phyloP scores from a whole-genome alignment of 148 eudicot species.

The Cornus florida region DNA sequence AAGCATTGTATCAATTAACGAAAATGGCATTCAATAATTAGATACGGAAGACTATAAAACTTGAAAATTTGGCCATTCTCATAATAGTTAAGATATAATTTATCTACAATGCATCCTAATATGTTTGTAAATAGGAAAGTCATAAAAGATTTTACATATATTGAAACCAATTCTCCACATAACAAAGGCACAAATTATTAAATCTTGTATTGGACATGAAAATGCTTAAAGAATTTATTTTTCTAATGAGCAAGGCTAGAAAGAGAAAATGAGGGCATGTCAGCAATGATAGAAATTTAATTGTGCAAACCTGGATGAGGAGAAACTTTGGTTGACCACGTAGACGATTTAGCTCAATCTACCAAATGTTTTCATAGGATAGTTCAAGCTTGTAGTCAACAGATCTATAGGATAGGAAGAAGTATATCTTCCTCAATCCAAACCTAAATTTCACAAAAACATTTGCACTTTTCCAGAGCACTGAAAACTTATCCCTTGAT shows the following conservation, averaged over 20 bases:
- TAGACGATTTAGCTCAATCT: slow-evolving; percentile 25
- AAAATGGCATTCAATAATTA: no score
- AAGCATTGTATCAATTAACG: background rate
- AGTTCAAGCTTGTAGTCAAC: slow-evolving; percentile 35
- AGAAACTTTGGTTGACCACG: slow-evolving; percentile 19
- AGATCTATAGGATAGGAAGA: slow-evolving; percentile 4
- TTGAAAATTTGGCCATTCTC: background rate
- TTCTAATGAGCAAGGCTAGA: background rate
- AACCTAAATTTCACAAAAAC: slow-evolving; percentile 28
- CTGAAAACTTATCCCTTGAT: slow-evolving; percentile 24
- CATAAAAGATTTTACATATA: no score
- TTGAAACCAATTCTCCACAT: background rate
- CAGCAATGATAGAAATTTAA: background rate
- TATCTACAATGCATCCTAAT: background rate
- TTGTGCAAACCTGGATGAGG: slow-evolving; percentile 29
- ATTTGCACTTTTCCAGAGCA: slow-evolving; percentile 24
- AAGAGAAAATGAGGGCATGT: background rate
- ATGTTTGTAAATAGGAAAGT: background rate
- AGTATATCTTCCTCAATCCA: slow-evolving; percentile 25
- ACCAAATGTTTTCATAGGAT: slow-evolving; percentile 35
- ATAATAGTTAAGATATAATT: no score
- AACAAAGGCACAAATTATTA: background rate
- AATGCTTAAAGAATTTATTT: background rate
- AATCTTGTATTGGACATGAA: no score
- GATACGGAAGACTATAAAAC: no score